These are phyloP conservation scores for Agapanthus africanus DNA, from an alignment of 106 monocot species.

Conservation along the genomic window DNA sequence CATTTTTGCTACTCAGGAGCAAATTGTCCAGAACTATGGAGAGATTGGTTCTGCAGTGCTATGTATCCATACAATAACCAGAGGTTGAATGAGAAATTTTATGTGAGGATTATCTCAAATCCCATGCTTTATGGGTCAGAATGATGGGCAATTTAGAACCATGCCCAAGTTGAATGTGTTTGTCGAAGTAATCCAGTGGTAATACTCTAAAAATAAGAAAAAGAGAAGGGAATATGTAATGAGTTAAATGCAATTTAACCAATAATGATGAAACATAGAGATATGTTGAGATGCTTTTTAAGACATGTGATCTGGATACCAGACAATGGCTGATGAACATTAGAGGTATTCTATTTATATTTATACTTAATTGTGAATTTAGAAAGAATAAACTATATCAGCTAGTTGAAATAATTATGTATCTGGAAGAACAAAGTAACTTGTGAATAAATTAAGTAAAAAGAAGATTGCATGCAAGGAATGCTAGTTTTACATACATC, in stretches of 20 bases:
- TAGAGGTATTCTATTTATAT: background rate
- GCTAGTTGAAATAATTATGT: background rate
- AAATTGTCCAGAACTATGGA: background rate
- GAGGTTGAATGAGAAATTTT: no score
- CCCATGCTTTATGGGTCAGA: no score
- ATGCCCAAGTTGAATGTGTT: background rate
- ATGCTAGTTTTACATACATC: constrained; percentile 44
- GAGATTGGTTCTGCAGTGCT: no score
- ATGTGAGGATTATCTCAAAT: no score
- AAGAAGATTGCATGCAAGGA: background rate
- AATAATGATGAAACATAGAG: no score
- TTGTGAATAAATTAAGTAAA: background rate
- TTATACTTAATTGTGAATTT: background rate
- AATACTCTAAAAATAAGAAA: no score
- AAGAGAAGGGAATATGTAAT: no score
- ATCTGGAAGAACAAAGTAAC: background rate
- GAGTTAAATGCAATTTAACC: no score
- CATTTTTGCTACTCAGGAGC: background rate
- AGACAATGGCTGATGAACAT: background rate
- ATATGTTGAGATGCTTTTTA: no score
- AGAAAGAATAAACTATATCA: background rate
- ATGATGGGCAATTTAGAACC: background rate
- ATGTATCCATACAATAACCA: no score
- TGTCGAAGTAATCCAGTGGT: background rate
- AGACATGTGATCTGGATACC: background rate